Evolutionary conservation across 164 flowering plant species (phyloP), one percentile per base, ranked within the genome.

Genomic region (Vitis rupestris): DNA sequence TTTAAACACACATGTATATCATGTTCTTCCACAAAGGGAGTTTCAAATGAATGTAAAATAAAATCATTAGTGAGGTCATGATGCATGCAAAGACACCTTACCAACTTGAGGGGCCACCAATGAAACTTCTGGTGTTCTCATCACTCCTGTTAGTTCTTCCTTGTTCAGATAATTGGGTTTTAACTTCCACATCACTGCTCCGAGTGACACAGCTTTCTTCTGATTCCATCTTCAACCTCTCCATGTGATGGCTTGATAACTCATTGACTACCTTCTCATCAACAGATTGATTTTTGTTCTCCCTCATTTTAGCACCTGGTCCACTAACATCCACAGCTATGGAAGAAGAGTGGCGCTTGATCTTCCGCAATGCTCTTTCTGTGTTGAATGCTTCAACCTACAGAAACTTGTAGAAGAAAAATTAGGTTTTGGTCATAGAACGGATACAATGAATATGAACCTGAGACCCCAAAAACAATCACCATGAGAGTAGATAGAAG

Each of bases 381-480:
- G 83, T 80, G 50, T 84, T 82, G 73, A 85, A 83, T 55, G 84
- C 71, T 72, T 90, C 99, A 68, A 95, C 98, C 98, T 95, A 72
- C 60, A 80, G 29, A 76, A 65, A 61, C 50, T 69, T 68, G 13
- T 27, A 68, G 27, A 2, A 70, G 27, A 59, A 57, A 10, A 31
- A 17, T 12, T 51, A 54, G 27, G 10, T 29, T 6, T 31, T 13
- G 9, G 16, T 6, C 14, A 8, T 37, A 47, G 19, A 14, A 37
- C 44, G 2, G 44, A 37, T 37, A 37, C 44, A 27, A 44, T 47
- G 17, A 37, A 37, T 37, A 8, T 37, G 4, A 37, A 37, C 6
- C 44, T 37, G 44, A 37, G 44, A 37, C 44, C 44, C 7, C 44
- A 37, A 4, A 65, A 19, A 50, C 19, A 55, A 9, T 29, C 47